Base-by-base conservation (phyloP, 2,329 filamentous ascomycete species). In the Lasiodiplodia sp. region DNA sequence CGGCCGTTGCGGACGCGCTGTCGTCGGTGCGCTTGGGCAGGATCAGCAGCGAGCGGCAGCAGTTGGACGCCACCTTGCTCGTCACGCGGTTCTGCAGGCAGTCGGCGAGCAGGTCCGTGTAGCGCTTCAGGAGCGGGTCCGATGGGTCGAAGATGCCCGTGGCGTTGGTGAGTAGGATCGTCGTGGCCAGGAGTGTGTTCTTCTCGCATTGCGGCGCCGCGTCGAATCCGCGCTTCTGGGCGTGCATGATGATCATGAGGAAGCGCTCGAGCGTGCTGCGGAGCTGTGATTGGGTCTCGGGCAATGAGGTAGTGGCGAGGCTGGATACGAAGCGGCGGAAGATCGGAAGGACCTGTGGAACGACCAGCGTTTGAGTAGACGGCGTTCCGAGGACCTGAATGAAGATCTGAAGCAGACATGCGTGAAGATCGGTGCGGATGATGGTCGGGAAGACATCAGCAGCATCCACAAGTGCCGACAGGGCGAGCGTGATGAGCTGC, bases 391-490 rank as follows among this genome's bases (percentile, higher is more conserved):
- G 87, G 68, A 97, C 96, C 0, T 94, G 97, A 66, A 93, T 92
- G 77, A 98, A 97, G 67, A 98, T 97, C 82, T 99, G 94, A 62
- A 99, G 88, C 72, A 98, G 97, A 76, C 95, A 98, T 49, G 96
- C 95, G 76, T 98, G 94, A 7, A 99, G 86, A 78, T 99, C 96
- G 11, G 94, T 95, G 77, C 96, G 96, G 83, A 99, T 99, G 74
- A 99, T 94, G 2, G 92, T 90, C 0, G 96, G 96, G 81, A 99
- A 99, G 18, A 98, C 94, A 70, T 96, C 93, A 7, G 96, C 94
- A 1, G 96, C 94, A 76, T 98, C 93, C 3, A 98, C 96, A 1
- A 99, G 87, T 1, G 96, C 93, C 69, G 94, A 92, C 1, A 99
- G 85, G 0, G 93, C 91, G 2, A 92, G 89, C 28, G 90, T 90